phyloP scores from a whole-genome alignment of 208 protist species.

The Crithidia mellificae region DNA sequence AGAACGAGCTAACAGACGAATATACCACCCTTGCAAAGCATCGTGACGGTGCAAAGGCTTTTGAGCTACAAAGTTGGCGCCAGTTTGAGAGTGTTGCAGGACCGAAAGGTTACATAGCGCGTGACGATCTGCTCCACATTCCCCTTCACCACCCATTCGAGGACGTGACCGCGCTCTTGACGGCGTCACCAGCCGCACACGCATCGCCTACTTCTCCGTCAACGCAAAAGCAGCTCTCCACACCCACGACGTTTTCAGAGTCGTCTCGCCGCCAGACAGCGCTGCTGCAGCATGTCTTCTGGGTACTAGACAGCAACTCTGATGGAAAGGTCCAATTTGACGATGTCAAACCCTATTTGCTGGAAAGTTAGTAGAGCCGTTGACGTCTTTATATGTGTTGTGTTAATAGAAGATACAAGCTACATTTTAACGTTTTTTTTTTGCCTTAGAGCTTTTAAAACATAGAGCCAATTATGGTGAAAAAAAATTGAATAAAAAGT shows the following conservation, averaged over 20 bases:
- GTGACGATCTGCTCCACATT: conserved; percentile 32
- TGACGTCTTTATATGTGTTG: too few species aligned
- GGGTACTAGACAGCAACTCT: conserved; percentile 50
- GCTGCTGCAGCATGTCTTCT: conserved; percentile 50
- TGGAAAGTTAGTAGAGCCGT: not conserved
- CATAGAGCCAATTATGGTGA: too few species aligned
- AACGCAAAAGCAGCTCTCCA: too few species aligned
- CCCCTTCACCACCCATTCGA: conserved; percentile 18
- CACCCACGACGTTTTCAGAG: not conserved
- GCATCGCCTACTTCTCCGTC: not conserved
- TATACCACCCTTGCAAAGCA: too few species aligned
- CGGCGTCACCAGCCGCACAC: not conserved
- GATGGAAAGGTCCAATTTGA: conserved; percentile 57
- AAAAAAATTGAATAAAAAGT: too few species aligned
- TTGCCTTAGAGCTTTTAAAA: too few species aligned
- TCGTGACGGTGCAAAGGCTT: too few species aligned
- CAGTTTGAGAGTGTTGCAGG: conserved; percentile 62
- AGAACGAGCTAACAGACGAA: too few species aligned
- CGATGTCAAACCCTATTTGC: conserved; percentile 45
- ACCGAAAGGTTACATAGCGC: conserved; percentile 53
- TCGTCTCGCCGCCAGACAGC: not conserved
- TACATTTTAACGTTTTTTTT: too few species aligned
- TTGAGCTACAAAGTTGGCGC: conserved; percentile 34
- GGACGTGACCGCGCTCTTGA: conserved; percentile 16
- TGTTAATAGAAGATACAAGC: too few species aligned